Conservation (phyloP, 2,329 filamentous ascomycete genomes). For the Fusarium camptoceras region DNA sequence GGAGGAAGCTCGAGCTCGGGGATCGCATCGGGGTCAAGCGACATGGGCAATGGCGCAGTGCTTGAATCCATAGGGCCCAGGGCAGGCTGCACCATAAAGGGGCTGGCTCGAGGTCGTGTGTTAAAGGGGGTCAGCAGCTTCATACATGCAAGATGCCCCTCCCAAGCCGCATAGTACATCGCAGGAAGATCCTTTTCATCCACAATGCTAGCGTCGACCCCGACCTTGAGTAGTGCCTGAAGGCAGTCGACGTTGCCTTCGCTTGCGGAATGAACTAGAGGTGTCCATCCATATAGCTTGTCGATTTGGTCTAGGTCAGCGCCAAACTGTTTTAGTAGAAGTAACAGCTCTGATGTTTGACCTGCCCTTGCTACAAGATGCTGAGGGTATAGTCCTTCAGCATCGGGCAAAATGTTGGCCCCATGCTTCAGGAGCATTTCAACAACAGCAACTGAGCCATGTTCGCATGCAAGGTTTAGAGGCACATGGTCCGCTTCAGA, state of each 20-base stretch:
- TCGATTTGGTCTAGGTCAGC: slow-evolving; percentile 93
- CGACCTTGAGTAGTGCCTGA: slow-evolving; percentile 81
- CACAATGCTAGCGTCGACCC: slow-evolving; percentile 80
- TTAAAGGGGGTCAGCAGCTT: slow-evolving; percentile 78
- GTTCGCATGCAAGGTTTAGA: slow-evolving; percentile 93
- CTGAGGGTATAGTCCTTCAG: slow-evolving; percentile 96
- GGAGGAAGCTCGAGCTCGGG: slow-evolving; percentile 92
- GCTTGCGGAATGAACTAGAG: slow-evolving; percentile 93
- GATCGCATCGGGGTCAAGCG: slow-evolving; percentile 86
- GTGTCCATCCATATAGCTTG: slow-evolving; percentile 97
- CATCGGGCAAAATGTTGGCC: slow-evolving; percentile 88
- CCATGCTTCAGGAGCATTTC: slow-evolving; percentile 84
- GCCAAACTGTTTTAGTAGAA: slow-evolving; percentile 85
- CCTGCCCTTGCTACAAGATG: slow-evolving; percentile 93
- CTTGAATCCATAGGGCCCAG: slow-evolving; percentile 61
- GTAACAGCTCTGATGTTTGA: slow-evolving; percentile 80
- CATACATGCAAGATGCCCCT: slow-evolving; percentile 96
- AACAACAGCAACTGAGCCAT: slow-evolving; percentile 87
- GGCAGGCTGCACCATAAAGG: slow-evolving; percentile 57
- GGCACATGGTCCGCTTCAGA: slow-evolving; percentile 94
- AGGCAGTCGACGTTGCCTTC: slow-evolving; percentile 94
- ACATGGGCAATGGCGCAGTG: slow-evolving; percentile 68
- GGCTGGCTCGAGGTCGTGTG: slow-evolving; percentile 57
- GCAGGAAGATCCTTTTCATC: slow-evolving; percentile 95
- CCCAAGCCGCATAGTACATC: slow-evolving; percentile 99